Conservation (phyloP, 2,329 filamentous ascomycete species). For the Neurospora sp. region DNA sequence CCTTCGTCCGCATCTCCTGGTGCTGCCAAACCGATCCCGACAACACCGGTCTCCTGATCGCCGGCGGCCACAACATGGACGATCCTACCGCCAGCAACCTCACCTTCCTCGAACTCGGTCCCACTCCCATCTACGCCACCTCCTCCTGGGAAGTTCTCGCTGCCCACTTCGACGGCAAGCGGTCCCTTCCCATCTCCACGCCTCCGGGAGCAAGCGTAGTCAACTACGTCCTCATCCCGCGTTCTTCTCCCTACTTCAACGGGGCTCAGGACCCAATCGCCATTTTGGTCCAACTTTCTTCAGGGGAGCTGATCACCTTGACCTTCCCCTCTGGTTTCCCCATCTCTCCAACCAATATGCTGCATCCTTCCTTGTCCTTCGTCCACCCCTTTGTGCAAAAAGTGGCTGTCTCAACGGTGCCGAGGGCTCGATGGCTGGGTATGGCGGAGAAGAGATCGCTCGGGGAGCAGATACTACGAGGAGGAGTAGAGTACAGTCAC, state of each 20-base stretch:
- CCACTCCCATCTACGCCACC: slow-evolving; percentile 83
- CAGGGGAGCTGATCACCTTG: slow-evolving; percentile 80
- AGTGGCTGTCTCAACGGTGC: slow-evolving; percentile 61
- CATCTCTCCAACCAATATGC: slow-evolving; percentile 84
- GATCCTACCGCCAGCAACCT: slow-evolving; percentile 59
- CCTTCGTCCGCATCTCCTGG: slow-evolving; percentile 75
- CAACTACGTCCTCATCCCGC: slow-evolving; percentile 76
- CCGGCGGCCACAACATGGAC: slow-evolving; percentile 65
- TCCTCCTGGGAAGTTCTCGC: slow-evolving; percentile 79
- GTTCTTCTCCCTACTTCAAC: slow-evolving; percentile 72
- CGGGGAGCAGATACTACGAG: slow-evolving; percentile 68
- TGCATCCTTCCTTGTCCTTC: slow-evolving; percentile 79
- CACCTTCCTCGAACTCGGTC: slow-evolving; percentile 81
- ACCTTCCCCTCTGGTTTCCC: slow-evolving; percentile 89
- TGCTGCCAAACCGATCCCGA: slow-evolving; percentile 92
- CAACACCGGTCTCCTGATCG: slow-evolving; percentile 80
- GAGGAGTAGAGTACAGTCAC: slow-evolving; percentile 60
- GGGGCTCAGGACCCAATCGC: slow-evolving; percentile 88
- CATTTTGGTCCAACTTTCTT: slow-evolving; percentile 67
- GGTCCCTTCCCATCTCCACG: slow-evolving; percentile 60
- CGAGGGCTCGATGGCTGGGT: slow-evolving; percentile 76
- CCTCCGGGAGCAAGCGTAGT: slow-evolving; percentile 68
- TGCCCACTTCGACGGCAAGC: slow-evolving; percentile 71
- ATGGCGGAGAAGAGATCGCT: slow-evolving; percentile 77
- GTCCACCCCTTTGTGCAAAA: slow-evolving; percentile 82